phyloP scores from a whole-genome alignment of 73 alveolate species.

The Paramecium primaurelia region DNA sequence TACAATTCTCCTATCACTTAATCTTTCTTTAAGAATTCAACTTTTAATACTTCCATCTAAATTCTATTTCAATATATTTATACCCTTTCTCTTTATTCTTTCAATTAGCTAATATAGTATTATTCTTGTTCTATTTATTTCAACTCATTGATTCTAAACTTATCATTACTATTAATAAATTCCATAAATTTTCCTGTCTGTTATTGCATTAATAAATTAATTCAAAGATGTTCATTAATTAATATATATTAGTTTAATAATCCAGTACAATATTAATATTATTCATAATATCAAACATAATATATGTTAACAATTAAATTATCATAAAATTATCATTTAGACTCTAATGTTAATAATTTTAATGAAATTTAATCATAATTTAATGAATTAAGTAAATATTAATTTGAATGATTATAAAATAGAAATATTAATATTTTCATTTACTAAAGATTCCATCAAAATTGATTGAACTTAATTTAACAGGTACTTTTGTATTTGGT shows the following conservation, averaged over 20 bases:
- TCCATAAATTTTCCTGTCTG: neutral
- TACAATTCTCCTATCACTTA: neutral
- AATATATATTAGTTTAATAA: neutral
- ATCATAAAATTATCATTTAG: no score
- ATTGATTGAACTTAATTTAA: slow-evolving; percentile 55
- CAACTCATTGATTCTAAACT: neutral
- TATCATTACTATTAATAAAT: neutral
- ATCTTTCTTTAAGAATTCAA: neutral
- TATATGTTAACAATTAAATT: no score
- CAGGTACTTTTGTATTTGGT: slow-evolving; percentile 50
- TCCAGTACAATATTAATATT: neutral
- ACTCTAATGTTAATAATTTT: no score
- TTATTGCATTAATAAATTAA: neutral
- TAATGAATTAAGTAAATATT: neutral
- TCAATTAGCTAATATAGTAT: neutral
- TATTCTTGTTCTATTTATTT: neutral
- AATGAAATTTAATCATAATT: no score
- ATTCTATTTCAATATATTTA: neutral
- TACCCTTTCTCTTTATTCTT: neutral
- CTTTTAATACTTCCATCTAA: neutral
- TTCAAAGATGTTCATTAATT: neutral
- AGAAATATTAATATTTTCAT: neutral
- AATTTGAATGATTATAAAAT: neutral
- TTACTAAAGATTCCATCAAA: slow-evolving; percentile 60
- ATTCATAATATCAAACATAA: no score